Base-by-base conservation (phyloP, 257 asterid genomes). In the Ligustrum vulgare region DNA sequence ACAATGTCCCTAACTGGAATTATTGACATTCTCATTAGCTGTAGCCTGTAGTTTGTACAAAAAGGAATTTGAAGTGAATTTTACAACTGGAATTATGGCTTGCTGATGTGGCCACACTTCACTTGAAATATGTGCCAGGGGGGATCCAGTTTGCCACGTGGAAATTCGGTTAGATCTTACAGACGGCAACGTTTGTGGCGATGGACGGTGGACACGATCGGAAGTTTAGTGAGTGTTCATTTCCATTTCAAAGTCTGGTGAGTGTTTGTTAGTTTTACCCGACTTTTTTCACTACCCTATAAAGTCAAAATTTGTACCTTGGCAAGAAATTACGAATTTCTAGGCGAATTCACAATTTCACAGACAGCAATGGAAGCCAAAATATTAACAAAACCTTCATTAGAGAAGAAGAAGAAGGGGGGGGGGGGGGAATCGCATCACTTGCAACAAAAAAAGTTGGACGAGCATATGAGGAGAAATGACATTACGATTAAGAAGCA, bases 1-100 rank as follows among this genome's bases (percentile, higher is more conserved):
- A 76, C 75, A 72, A 63, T 10, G 77, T 68, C 77, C 77, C 85
- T 28, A 66, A 5, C 41, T 67, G 86, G 75, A 84, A 77, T 75
- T 78, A 64, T 76, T 69, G 79, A 41, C 60, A 37, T 16, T 39
- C 75, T 68, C 80, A 71, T 25, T 81, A 79, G 80, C 31, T 28
- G 31, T 28, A 28, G 31, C 31, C 71, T 0, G 9, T 18, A 15
- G 62, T 23, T 51, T 51, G 62, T 51, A 51, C 20, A 51, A 15
- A 15, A 8, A 6, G 23, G 23, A 51, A 15, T 34, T 20, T 62
- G 43, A 37, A 56, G 74, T 56, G 72, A 39, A 72, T 69, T 51
- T 51, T 25, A 77, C 75, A 66, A 78, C 32, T 72, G 69, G 75
- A 72, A 43, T 28, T 28, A 28, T 28, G 31, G 31, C 31, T 28